These are phyloP conservation scores for Cryphonectria radicalis DNA, from an alignment of 2,329 filamentous ascomycete species.

Conservation along the genomic window DNA sequence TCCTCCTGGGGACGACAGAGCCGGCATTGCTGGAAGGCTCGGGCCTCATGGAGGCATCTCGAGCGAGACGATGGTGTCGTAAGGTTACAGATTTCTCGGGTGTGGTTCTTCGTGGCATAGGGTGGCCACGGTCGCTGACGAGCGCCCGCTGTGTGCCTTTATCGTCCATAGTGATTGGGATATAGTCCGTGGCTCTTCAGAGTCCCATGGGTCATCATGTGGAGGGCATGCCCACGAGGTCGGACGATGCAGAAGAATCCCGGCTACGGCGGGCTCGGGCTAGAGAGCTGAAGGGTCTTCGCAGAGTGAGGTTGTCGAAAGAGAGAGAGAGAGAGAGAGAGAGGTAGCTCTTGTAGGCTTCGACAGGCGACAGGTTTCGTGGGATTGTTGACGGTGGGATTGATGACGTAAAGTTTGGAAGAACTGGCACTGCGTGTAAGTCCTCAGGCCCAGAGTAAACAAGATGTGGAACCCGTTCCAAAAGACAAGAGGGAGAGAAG, in stretches of 20 bases:
- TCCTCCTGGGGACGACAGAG: conserved; percentile 34
- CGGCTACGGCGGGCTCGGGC: background rate
- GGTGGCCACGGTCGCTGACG: conserved; percentile 41
- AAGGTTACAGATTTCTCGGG: conserved; percentile 54
- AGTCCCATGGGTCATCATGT: conserved; percentile 27
- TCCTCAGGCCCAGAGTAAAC: background rate
- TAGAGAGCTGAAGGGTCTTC: background rate
- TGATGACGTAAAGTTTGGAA: no score
- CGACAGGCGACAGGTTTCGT: background rate
- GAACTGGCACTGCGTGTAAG: background rate
- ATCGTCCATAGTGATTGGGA: conserved; percentile 38
- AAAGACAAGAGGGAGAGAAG: background rate
- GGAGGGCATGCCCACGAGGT: conserved; percentile 17
- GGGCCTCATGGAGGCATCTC: conserved; percentile 43
- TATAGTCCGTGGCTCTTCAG: background rate
- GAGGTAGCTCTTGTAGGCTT: background rate
- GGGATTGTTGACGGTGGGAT: background rate
- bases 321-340: background rate
- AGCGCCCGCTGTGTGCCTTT: conserved; percentile 34
- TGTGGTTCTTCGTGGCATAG: conserved; percentile 49
- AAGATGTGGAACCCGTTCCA: background rate
- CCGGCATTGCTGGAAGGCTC: conserved; percentile 24
- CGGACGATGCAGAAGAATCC: background rate
- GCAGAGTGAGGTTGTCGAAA: background rate
- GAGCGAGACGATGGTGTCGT: conserved; percentile 49